Conservation (phyloP, 2,329 filamentous ascomycete genomes). For the Plectosphaerella plurivora region DNA sequence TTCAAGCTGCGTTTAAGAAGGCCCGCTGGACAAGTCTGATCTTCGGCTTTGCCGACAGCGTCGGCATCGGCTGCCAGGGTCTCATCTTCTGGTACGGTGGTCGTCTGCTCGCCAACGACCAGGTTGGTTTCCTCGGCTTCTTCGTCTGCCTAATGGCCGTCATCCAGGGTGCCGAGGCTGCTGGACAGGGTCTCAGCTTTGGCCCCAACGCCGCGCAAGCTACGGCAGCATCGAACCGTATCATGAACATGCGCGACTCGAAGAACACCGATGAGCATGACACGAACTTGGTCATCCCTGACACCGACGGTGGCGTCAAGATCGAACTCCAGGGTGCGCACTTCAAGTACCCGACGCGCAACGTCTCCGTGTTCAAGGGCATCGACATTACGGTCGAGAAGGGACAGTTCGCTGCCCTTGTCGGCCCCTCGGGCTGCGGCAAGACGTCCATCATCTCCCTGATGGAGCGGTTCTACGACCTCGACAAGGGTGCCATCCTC, state of each 20-base stretch:
- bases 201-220: slow-evolving; percentile 60
- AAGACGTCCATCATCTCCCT: slow-evolving; percentile 68
- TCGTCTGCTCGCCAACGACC: slow-evolving; percentile 46
- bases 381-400: slow-evolving; percentile 62
- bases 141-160: slow-evolving; percentile 61
- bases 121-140: slow-evolving; percentile 43
- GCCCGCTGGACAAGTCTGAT: slow-evolving; percentile 59
- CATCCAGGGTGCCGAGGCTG: slow-evolving; percentile 62
- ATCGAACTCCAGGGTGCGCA: slow-evolving; percentile 53
- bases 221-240: slow-evolving; percentile 54
- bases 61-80: slow-evolving; percentile 59
- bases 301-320: slow-evolving; percentile 44
- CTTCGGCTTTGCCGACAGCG: slow-evolving; percentile 66
- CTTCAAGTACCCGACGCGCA: slow-evolving; percentile 57
- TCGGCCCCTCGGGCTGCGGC: slow-evolving; percentile 66
- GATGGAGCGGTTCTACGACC: slow-evolving; percentile 67
- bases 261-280: slow-evolving; percentile 28
- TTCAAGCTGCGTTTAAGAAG: slow-evolving; percentile 54
- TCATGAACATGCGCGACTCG: slow-evolving; percentile 46
- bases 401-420: slow-evolving; percentile 66
- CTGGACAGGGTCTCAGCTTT: slow-evolving; percentile 64
- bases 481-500: slow-evolving; percentile 58
- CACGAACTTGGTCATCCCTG: slow-evolving; percentile 31
- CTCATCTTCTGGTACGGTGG: slow-evolving; percentile 65
- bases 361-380: slow-evolving; percentile 52